Evolutionary conservation across 805 yeast species (phyloP).

Genomic region (Lipomyces sp.): DNA sequence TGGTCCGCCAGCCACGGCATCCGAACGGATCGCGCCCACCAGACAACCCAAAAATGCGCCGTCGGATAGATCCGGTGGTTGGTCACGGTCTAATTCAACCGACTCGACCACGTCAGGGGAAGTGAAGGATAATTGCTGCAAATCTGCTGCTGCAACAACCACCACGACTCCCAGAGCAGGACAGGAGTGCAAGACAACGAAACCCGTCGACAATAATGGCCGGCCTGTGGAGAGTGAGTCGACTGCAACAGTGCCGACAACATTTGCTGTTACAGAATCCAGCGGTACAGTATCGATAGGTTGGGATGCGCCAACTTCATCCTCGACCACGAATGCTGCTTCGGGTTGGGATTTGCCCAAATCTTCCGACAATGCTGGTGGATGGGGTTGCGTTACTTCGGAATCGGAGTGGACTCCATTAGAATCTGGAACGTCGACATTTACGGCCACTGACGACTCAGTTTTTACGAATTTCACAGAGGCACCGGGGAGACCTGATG

Average conservation of each 20-base stretch:
- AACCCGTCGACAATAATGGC: neutral
- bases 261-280: neutral
- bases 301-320: neutral
- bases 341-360: neutral
- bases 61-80: neutral
- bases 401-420: neutral
- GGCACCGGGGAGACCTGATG: neutral
- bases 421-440: neutral
- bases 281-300: neutral
- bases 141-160: neutral
- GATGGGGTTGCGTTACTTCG: neutral
- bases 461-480: neutral
- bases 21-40: neutral
- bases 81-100: neutral
- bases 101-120: neutral
- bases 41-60: constrained; percentile 1
- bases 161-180: neutral
- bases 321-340: neutral
- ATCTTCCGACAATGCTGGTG: neutral
- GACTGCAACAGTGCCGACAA: neutral
- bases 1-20: neutral
- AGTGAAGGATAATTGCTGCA: neutral
- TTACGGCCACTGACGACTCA: neutral
- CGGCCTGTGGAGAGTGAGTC: neutral
- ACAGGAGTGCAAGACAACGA: neutral